Conservation (phyloP, 139 green algal species). For the Micromonas pusilla region DNA sequence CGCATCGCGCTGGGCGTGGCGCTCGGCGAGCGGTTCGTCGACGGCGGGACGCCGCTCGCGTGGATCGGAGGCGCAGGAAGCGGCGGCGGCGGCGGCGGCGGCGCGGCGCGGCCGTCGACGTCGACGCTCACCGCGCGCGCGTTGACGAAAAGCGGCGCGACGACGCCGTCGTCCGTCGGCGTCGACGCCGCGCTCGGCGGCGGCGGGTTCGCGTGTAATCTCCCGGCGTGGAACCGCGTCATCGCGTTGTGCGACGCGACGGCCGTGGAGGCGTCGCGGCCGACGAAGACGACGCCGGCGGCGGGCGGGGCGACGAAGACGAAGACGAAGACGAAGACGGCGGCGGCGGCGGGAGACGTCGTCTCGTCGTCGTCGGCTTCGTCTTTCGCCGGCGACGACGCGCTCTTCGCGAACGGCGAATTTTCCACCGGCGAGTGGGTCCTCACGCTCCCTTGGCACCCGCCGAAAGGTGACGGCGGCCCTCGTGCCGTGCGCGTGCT, state of each 20-base stretch:
- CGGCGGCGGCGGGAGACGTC: too few species aligned
- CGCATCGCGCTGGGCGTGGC: background rate
- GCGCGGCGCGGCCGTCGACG: too few species aligned
- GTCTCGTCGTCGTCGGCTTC: too few species aligned
- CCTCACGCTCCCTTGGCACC: background rate
- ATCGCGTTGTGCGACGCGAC: background rate
- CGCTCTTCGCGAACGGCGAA: background rate
- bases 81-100: too few species aligned
- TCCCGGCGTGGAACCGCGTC: background rate
- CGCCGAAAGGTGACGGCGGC: background rate
- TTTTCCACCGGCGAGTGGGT: background rate
- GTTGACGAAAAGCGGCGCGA: background rate
- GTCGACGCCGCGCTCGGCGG: background rate
- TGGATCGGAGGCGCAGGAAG: background rate
- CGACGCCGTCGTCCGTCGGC: background rate
- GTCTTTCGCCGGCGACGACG: too few species aligned
- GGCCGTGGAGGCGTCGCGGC: background rate
- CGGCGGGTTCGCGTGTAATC: background rate
- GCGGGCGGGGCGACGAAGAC: too few species aligned
- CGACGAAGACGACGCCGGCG: background rate
- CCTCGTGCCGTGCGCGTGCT: background rate
- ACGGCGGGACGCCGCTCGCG: background rate
- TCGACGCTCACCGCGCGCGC: background rate
- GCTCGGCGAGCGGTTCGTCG: background rate
- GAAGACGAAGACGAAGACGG: too few species aligned